phyloP scores from a whole-genome alignment of 345 rosid genomes.

The Salix exigua region DNA sequence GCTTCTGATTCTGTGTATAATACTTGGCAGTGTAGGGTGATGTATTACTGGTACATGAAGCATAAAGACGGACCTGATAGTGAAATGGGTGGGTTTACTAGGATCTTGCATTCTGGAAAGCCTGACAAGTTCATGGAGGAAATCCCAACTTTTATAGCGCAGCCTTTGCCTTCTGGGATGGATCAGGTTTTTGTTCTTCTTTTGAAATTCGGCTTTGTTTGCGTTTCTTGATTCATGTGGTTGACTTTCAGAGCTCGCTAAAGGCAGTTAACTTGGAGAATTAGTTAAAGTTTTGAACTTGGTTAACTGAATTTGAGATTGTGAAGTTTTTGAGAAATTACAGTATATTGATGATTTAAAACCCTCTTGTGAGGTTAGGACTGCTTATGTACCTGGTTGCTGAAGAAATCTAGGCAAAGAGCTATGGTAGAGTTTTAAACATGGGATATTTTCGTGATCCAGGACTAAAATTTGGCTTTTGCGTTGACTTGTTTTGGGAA shows the following conservation, averaged over 20 bases:
- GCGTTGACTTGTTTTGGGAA: no score
- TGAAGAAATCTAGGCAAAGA: no score
- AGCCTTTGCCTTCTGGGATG: constrained; percentile 84
- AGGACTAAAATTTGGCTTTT: not conserved
- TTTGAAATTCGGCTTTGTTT: not conserved
- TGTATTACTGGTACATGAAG: constrained; percentile 97
- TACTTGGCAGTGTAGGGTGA: constrained; percentile 94
- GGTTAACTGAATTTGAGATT: not conserved
- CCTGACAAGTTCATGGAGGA: constrained; percentile 83
- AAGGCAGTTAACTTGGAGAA: not conserved
- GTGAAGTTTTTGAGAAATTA: not conserved
- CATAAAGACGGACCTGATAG: constrained; percentile 55
- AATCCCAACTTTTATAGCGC: constrained; percentile 95
- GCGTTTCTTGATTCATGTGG: not conserved
- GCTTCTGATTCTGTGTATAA: constrained; percentile 92
- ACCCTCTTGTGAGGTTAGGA: no score
- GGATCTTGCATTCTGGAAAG: constrained; percentile 93
- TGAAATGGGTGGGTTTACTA: constrained; percentile 92
- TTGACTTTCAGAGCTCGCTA: not conserved
- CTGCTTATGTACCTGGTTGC: no score
- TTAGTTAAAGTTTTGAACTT: not conserved
- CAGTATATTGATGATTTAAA: not conserved
- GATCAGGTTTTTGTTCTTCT: constrained; percentile 60
- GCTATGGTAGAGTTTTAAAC: not conserved
- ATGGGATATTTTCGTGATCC: not conserved